Evolutionary conservation across 768 basidiomycete genomes (phyloP), one percentile per base, ranked within the genome.

Genomic region (Chalciporus piperatus): DNA sequence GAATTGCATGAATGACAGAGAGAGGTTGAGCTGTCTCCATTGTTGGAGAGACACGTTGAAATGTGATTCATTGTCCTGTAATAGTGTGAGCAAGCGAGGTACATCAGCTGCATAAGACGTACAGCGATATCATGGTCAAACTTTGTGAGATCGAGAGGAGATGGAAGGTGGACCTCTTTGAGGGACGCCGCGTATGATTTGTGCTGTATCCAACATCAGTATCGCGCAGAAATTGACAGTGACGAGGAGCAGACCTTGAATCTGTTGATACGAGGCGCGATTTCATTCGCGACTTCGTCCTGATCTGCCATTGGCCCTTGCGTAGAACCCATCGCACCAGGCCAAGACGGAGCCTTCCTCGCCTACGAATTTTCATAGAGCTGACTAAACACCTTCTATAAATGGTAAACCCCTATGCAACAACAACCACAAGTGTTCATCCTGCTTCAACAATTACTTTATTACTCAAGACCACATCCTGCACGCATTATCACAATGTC

Each of bases 11-110:
- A 93, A 94, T 2, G 82, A 75, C 1, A 87, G 80, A 2, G 89
- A 77, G 19, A 95, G 79, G 66, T 89, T 92, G 53, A 94, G 78
- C 59, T 93, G 86, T 57, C 79, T 73, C 85, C 87, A 90, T 61
- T 89, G 82, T 23, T 81, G 74, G 28, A 95, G 72, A 3, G 87
- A 78, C 57, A 81, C 76, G 48, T 85, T 82, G 60, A 95, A 93
- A 63, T 91, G 85, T 0, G 87, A 90, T 50, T 84, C 82, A 61
- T 82, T 80, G 56, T 92, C 87, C 87, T 91, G 48, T 3, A 57
- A 28, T 22, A 20, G 33, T n/a, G 35, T 37, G 4, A 16, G 35
- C 8, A 37, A 10, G n/a, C 16, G 16, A n/a, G 2, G n/a, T 12
- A 14, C 2, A 37, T n/a, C 35, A 16, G n/a, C 8, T 16, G 35